Base-by-base conservation (phyloP, 768 basidiomycete genomes). In the Russula sp. region DNA sequence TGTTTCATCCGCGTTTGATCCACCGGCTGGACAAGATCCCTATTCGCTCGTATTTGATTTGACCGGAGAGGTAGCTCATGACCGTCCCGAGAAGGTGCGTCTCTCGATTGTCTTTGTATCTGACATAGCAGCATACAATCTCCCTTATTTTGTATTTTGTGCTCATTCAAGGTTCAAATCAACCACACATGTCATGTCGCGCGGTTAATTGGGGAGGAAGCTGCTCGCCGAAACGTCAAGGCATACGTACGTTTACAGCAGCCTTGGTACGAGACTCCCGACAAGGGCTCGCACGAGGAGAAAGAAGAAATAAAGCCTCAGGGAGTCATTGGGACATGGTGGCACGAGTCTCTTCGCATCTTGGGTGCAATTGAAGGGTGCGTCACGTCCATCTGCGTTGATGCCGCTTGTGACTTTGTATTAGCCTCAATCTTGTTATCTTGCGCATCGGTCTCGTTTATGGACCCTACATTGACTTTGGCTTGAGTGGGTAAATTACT, bases 31-130 rank as follows among this genome's bases (percentile, higher is more conserved):
- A 59, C 77, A 83, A 67, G 74, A 80, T n/a, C 79, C 86, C 5
- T 94, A 87, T 74, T 80, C 86, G 62, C 88, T 89, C 74, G 88
- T 94, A 24, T 93, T 93, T 73, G 92, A 94, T 77, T 84, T 88
- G 69, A 88, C 89, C 3, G 92, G 92, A 49, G 92, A 94, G 74
- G 78, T 90, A 62, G 82, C 83, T 61, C 81, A 82, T 69, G 90
- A 92, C 74, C 83, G 90, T 53, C 82, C 84, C 34, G 90, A 92
- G 73, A 77, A 85, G 80, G 90, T 89, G 72, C 59, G 83, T 75
- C 30, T 24, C 18, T 38, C 2, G 10, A 13, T 18, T n/a, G 10
- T 57, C 36, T n/a, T 51, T 32, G 24, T 38, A 28, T 42, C 46
- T 34, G 14, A 1, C 22, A 42, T n/a, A 18, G 20, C 46, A 44